Evolutionary conservation across 2,329 filamentous ascomycete species (phyloP).

Genomic region (Phaeosphaeria sp.): DNA sequence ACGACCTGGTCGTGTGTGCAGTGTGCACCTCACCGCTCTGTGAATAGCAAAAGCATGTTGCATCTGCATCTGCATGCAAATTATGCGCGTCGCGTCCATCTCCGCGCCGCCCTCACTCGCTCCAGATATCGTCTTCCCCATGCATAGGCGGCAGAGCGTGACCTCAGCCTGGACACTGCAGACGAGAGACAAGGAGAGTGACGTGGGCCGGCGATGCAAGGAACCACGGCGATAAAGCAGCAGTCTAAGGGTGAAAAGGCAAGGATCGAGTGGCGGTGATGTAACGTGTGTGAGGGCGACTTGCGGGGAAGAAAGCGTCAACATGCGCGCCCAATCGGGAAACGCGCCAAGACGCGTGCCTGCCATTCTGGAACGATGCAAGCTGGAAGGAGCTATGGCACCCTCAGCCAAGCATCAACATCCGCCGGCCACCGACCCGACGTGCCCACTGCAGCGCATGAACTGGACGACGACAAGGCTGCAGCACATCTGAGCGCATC

Average conservation of each 20-base stretch:
- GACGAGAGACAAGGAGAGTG: neutral
- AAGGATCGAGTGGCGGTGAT: neutral
- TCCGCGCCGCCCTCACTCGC: constrained; percentile 2
- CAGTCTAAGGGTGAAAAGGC: too few species aligned
- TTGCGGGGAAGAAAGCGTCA: constrained; percentile 6
- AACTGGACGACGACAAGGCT: constrained; percentile 8
- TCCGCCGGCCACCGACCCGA: constrained; percentile 25
- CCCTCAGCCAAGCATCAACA: constrained; percentile 12
- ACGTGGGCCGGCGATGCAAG: neutral
- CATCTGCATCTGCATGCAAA: constrained; percentile 3
- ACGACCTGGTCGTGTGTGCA: constrained; percentile 15
- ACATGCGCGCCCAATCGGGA: constrained; percentile 8
- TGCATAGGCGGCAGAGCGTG: constrained; percentile 6
- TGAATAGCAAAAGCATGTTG: neutral
- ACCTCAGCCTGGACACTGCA: neutral
- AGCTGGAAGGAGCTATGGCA: constrained; percentile 8
- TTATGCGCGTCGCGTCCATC: constrained; percentile 7
- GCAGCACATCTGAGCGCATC: constrained; percentile 2
- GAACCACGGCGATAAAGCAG: neutral
- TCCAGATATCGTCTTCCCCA: neutral
- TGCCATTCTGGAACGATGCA: constrained; percentile 24
- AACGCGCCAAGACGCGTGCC: constrained; percentile 17
- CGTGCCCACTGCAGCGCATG: constrained; percentile 18
- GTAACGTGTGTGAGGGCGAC: neutral
- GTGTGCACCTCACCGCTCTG: constrained; percentile 22